Conservation (phyloP, 768 basidiomycete species). For the Ephemerocybe angulata region DNA sequence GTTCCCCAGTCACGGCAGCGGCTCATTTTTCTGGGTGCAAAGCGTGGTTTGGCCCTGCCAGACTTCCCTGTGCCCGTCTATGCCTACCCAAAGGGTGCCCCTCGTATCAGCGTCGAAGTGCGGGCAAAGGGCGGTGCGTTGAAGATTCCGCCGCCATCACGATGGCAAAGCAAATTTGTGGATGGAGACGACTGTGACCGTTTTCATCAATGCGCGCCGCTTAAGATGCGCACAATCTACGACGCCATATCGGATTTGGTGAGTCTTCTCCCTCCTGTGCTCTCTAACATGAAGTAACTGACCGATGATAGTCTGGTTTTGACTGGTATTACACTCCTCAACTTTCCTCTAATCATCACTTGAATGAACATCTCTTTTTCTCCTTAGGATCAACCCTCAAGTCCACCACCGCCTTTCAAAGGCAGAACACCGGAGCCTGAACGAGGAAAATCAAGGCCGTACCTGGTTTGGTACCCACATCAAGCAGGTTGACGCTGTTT, state of each 20-base stretch:
- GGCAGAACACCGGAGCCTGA: constrained; percentile 20
- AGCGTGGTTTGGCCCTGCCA: constrained; percentile 53
- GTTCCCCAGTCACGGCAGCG: constrained; percentile 64
- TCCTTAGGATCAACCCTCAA: too few species aligned
- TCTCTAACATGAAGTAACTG: too few species aligned
- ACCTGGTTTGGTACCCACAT: constrained; percentile 27
- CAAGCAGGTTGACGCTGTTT: constrained; percentile 39
- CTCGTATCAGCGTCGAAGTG: constrained; percentile 40
- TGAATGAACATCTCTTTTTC: too few species aligned
- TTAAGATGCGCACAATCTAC: constrained; percentile 52
- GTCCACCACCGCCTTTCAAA: neutral
- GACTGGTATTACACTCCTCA: constrained; percentile 8
- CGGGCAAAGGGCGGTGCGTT: constrained; percentile 21
- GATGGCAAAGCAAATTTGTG: constrained; percentile 36
- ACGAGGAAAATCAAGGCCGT: constrained; percentile 21
- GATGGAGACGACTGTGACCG: constrained; percentile 15
- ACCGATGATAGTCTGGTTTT: too few species aligned
- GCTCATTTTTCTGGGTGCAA: constrained; percentile 68
- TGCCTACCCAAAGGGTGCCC: constrained; percentile 34
- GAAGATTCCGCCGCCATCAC: constrained; percentile 33
- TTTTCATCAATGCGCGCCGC: constrained; percentile 55
- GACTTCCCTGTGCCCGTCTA: constrained; percentile 65
- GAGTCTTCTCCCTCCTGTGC: constrained; percentile 22
- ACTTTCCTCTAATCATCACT: neutral
- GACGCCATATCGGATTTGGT: constrained; percentile 72